phyloP scores from a whole-genome alignment of 768 basidiomycete genomes.

The Phlebiopsis flavidoalba region DNA sequence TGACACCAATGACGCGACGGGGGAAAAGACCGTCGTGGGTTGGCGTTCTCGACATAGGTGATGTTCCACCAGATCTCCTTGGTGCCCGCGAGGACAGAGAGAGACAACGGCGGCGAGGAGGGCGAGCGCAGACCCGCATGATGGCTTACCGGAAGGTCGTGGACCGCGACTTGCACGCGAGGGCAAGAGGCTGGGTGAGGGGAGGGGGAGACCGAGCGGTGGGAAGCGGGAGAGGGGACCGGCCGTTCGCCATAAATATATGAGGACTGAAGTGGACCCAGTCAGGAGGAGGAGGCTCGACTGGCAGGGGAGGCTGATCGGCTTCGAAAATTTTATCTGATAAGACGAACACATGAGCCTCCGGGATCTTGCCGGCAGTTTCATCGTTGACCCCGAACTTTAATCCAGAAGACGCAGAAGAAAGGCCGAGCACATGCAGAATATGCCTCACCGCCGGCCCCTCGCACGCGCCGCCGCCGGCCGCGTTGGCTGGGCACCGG shows the following conservation, averaged over 20 bases:
- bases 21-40: constrained; percentile 79
- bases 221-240: constrained; percentile 1
- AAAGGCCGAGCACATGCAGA: not conserved
- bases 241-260: constrained; percentile 6
- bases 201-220: constrained; percentile 2
- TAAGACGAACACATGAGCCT: constrained; percentile 5
- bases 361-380: not conserved
- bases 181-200: constrained; percentile 1
- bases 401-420: not conserved
- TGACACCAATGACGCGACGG: constrained; percentile 81
- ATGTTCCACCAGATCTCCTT: constrained; percentile 89
- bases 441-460: too few species aligned
- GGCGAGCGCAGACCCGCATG: constrained; percentile 21
- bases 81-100: constrained; percentile 53
- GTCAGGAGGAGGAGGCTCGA: not conserved
- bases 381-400: not conserved
- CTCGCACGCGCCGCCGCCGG: too few species aligned
- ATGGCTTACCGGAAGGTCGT: not conserved
- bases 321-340: constrained; percentile 18
- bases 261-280: not conserved
- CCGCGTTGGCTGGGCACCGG: too few species aligned
- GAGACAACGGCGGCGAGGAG: constrained; percentile 27
- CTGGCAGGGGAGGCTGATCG: constrained; percentile 10
- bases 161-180: constrained; percentile 5
- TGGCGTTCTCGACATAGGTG: constrained; percentile 72